Evolutionary conservation across 768 basidiomycete species (phyloP).

Genomic region (Grammothele lineata): DNA sequence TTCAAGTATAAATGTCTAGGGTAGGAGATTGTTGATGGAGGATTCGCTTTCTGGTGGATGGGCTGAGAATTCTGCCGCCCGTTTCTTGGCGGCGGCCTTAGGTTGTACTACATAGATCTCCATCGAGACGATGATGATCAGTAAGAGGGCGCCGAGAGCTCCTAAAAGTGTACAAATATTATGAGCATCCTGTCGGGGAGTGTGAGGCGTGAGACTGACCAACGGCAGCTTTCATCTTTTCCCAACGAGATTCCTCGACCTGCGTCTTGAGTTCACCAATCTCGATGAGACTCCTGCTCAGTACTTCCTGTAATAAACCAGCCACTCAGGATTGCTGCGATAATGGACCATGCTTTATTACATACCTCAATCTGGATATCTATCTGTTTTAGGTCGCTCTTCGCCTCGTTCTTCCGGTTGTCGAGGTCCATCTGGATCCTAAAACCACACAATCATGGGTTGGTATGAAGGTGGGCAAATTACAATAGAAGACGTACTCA

Average conservation of each 20-base stretch:
- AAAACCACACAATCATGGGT: neutral
- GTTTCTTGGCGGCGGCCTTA: slow-evolving; percentile 20
- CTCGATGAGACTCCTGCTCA: slow-evolving; percentile 69
- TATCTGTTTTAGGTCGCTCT: slow-evolving; percentile 75
- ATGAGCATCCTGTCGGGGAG: too few species aligned
- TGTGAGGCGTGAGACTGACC: slow-evolving; percentile 39
- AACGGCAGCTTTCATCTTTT: slow-evolving; percentile 82
- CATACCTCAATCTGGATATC: slow-evolving; percentile 82
- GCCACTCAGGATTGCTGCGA: too few species aligned
- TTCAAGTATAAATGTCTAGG: too few species aligned
- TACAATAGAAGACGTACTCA: slow-evolving; percentile 73
- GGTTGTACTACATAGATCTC: slow-evolving; percentile 43
- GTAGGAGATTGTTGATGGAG: too few species aligned
- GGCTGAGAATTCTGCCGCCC: slow-evolving; percentile 31
- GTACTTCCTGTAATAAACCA: slow-evolving; percentile 66
- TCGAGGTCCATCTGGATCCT: slow-evolving; percentile 98
- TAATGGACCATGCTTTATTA: too few species aligned
- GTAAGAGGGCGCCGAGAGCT: slow-evolving; percentile 58
- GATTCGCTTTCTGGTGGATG: neutral
- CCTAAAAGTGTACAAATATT: slow-evolving; percentile 32
- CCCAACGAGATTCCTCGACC: slow-evolving; percentile 85
- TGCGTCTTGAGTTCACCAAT: slow-evolving; percentile 76
- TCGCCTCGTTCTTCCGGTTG: slow-evolving; percentile 87
- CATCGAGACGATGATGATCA: slow-evolving; percentile 67
- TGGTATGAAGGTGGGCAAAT: neutral